Conservation (phyloP, 225 moss, liverwort and hornwort species). For the Physcomitrellopsis africana region DNA sequence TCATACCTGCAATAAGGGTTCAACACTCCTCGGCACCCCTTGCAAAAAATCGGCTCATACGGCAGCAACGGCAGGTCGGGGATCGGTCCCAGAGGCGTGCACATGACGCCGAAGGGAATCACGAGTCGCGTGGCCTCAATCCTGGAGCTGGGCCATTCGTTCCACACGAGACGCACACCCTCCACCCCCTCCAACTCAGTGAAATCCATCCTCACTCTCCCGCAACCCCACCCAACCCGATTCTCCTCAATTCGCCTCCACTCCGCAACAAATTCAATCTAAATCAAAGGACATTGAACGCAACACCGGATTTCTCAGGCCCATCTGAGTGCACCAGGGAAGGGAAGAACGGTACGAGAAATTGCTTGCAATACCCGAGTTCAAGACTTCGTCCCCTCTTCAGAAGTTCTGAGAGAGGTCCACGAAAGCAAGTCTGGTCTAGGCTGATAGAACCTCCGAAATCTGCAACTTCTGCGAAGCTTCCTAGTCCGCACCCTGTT, state of each 20-base stretch:
- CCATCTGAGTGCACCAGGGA: no score
- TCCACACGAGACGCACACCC: conserved; percentile 89
- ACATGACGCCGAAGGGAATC: conserved; percentile 88
- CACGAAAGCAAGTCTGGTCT: no score
- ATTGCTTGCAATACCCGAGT: no score
- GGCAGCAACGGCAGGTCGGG: conserved; percentile 79
- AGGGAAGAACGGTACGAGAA: no score
- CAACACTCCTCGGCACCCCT: conserved; percentile 81
- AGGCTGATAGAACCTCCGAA: no score
- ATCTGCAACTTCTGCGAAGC: no score
- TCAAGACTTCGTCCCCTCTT: no score
- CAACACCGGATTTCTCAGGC: no score
- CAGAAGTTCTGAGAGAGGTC: no score
- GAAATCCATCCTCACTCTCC: conserved; percentile 70
- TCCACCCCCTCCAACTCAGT: conserved; percentile 90
- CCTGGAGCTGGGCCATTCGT: conserved; percentile 98
- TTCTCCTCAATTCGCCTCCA: conserved; percentile 6
- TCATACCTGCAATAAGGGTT: conserved; percentile 90
- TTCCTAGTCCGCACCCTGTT: no score
- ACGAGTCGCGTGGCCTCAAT: conserved; percentile 93
- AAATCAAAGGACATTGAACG: no score
- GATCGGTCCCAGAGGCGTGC: conserved; percentile 73
- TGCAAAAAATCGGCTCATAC: conserved; percentile 87
- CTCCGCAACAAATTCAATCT: not conserved
- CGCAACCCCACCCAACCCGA: not conserved